Evolutionary conservation across 2,329 filamentous ascomycete genomes (phyloP).

Genomic region (Verticillium klebahnii): DNA sequence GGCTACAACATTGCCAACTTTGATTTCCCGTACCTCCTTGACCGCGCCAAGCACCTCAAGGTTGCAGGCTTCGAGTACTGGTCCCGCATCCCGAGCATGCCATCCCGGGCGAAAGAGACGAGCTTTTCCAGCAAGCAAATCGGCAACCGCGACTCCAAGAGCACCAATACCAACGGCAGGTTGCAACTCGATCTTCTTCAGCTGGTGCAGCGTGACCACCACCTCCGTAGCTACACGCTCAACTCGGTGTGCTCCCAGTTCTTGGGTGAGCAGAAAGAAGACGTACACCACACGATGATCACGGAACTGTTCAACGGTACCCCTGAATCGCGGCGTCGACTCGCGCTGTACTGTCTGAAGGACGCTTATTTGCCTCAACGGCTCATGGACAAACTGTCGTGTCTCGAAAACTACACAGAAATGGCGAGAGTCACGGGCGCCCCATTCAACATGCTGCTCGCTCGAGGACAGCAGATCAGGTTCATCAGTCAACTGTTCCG

Average conservation of each 20-base stretch:
- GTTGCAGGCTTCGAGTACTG: conserved; percentile 78
- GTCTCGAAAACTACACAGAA: conserved; percentile 97
- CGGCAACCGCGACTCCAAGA: conserved; percentile 90
- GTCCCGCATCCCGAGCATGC: conserved; percentile 69
- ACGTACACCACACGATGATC: conserved; percentile 99
- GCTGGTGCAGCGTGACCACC: conserved; percentile 88
- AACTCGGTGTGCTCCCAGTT: conserved; percentile 97
- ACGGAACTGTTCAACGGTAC: conserved; percentile 97
- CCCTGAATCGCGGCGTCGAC: conserved; percentile 80
- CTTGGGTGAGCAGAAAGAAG: conserved; percentile 94
- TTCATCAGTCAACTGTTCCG: conserved; percentile 97
- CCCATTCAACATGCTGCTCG: conserved; percentile 89
- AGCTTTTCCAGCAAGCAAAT: conserved; percentile 98
- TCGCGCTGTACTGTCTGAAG: conserved; percentile 95
- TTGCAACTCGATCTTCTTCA: conserved; percentile 94
- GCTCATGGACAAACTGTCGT: conserved; percentile 95
- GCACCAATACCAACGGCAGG: conserved; percentile 90
- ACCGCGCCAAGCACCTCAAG: conserved; percentile 81
- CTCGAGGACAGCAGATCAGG: conserved; percentile 92
- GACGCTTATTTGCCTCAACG: conserved; percentile 94
- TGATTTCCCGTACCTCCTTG: conserved; percentile 93
- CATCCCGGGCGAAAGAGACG: conserved; percentile 69
- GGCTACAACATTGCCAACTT: conserved; percentile 99
- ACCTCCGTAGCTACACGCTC: conserved; percentile 91
- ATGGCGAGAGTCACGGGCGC: conserved; percentile 99